phyloP scores from a whole-genome alignment of 768 basidiomycete species.

The Kockovaella imperatae region DNA sequence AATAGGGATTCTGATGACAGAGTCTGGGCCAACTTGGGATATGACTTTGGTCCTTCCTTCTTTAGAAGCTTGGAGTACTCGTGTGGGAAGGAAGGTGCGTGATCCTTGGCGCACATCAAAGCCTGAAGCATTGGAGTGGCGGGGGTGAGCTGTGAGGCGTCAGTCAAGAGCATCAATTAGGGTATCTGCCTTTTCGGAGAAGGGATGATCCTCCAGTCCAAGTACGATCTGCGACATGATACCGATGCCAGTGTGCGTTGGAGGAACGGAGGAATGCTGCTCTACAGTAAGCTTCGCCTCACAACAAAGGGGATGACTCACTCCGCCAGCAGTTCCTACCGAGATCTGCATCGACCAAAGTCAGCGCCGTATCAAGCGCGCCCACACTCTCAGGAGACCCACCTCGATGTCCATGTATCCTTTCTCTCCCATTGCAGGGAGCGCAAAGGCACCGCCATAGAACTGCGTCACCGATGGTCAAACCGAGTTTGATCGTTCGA shows the following conservation, averaged over 20 bases:
- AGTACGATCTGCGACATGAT: conserved; percentile 33
- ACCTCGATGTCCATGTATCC: conserved; percentile 39
- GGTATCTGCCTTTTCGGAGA: conserved; percentile 21
- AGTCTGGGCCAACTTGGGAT: conserved; percentile 22
- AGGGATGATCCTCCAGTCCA: conserved; percentile 35
- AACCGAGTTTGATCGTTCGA: background rate
- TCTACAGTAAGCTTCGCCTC: background rate
- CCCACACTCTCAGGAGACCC: conserved; percentile 3
- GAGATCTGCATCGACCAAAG: conserved; percentile 19
- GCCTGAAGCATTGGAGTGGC: conserved; percentile 34
- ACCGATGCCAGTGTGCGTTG: conserved; percentile 37
- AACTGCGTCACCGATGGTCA: conserved; percentile 9
- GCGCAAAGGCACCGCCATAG: conserved; percentile 34
- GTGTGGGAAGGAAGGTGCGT: conserved; percentile 31
- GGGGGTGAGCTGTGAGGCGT: conserved; percentile 21
- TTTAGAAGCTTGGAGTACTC: conserved; percentile 24
- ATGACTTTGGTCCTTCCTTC: conserved; percentile 17
- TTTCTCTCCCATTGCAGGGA: conserved; percentile 37
- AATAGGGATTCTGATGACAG: conserved; percentile 7
- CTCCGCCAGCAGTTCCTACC: conserved; percentile 40
- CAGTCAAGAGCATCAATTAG: background rate
- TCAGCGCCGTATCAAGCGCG: background rate
- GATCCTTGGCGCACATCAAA: conserved; percentile 29
- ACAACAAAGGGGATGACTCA: conserved; percentile 10
- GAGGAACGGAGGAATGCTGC: conserved; percentile 41